phyloP scores from a whole-genome alignment of 371 early-diverging fungal species.

The Saksenaea vasiformis region DNA sequence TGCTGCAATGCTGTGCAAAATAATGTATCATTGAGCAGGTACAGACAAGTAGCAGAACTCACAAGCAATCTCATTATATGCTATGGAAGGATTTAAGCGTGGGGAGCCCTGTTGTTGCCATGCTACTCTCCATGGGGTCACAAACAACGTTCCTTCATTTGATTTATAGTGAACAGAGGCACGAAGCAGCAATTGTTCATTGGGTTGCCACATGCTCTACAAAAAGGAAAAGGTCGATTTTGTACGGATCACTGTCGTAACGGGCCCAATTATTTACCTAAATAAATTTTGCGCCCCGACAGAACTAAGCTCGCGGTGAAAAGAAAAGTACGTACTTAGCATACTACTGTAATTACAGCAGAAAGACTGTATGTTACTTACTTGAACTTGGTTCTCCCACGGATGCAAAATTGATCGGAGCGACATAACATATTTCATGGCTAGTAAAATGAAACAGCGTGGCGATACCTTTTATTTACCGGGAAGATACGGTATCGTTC shows the following conservation, averaged over 20 bases:
- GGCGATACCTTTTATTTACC: no score
- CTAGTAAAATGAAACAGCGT: no score
- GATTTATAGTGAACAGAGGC: constrained; percentile 53
- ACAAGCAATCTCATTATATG: constrained; percentile 44
- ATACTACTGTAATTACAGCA: no score
- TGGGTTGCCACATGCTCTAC: constrained; percentile 57
- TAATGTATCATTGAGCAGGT: not conserved
- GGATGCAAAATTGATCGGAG: no score
- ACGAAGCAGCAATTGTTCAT: constrained; percentile 54
- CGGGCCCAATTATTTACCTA: no score
- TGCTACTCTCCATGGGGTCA: constrained; percentile 56
- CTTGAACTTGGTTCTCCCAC: no score
- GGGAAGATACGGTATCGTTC: no score
- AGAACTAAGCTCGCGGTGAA: no score
- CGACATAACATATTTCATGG: no score
- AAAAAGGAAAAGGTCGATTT: not conserved
- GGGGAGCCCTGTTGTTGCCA: constrained; percentile 59
- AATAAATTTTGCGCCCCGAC: no score
- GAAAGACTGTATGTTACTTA: no score
- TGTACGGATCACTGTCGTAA: not conserved
- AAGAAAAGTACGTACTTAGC: no score
- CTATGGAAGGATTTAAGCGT: constrained; percentile 45
- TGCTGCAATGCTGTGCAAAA: constrained; percentile 32
- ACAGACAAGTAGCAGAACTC: constrained; percentile 3
- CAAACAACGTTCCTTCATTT: constrained; percentile 54